Evolutionary conservation across 306 rosid species (phyloP), one percentile per base, ranked within the genome.

Genomic region (Glycine soja): DNA sequence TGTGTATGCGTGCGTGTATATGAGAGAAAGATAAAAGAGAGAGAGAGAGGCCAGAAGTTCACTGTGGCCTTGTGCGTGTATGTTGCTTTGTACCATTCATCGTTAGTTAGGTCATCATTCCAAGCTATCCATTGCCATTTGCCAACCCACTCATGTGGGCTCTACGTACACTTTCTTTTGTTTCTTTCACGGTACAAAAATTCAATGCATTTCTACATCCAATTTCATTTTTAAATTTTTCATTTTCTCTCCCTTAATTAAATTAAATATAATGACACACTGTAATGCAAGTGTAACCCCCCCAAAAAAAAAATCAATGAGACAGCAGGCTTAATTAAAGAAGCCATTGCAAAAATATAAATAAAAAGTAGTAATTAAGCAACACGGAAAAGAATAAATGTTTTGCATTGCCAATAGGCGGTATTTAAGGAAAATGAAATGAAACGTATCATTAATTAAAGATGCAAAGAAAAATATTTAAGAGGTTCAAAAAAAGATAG

Each of bases 51-150:
- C 10, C n/a, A 36, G 62, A 45, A 62, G 14, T 81, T 73, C 38
- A 47, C 43, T 62, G 63, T 43, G 52, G n/a, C 73, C 30, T 68
- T 83, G 45, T 66, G 77, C 66, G 72, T 63, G 46, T 43, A 30
- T 34, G 50, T 59, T 83, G 18, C 8, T 47, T 34, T 10, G 13
- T 47, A 75, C 76, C 68, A 40, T 56, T 67, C 70, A 76, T 73
- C 61, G 66, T 86, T 83, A 64, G 90, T 88, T 89, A 80, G 84
- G 64, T 87, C 88, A 91, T 86, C 86, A 86, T 74, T 83, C 86
- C 81, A 48, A 76, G 69, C 78, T 51, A 85, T 87, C 78, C 78
- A 82, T 72, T 72, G 19, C 69, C 69, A 11, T 62, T 62, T 62
- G 83, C 80, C 80, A 82, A 82, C 83, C 85, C 76, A 71, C 63